Conservation (phyloP, 441 rosid species). For the Viola pubescens region DNA sequence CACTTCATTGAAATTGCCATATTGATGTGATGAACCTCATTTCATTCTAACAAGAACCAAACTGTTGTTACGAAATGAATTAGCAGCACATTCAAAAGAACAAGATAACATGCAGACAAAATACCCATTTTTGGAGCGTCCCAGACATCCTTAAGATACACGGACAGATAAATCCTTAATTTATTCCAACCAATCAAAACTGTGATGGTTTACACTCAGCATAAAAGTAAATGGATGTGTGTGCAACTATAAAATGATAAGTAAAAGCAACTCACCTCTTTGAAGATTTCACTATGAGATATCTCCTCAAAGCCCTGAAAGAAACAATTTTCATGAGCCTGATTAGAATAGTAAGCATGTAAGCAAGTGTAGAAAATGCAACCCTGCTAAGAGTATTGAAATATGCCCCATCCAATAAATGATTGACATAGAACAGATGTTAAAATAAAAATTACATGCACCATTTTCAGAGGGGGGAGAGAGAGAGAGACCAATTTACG, state of each 20-base stretch:
- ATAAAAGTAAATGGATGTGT: not conserved
- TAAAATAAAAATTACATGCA: conserved; percentile 1
- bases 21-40: too few species aligned
- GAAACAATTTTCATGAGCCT: conserved; percentile 13
- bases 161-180: not conserved
- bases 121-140: too few species aligned
- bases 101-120: too few species aligned
- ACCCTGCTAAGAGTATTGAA: not conserved
- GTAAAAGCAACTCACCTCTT: conserved; percentile 50
- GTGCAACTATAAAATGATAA: not conserved
- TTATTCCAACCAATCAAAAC: not conserved
- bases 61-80: too few species aligned
- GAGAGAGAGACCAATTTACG: conserved; percentile 54
- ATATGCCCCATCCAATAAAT: conserved; percentile 7
- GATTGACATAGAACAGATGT: conserved; percentile 1
- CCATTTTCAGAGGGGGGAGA: not conserved
- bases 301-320: conserved; percentile 65
- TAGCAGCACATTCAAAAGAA: too few species aligned
- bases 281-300: conserved; percentile 58
- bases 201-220: not conserved
- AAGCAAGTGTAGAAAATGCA: not conserved
- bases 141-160: too few species aligned
- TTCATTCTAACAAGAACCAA: too few species aligned
- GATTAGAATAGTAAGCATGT: not conserved
- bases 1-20: not conserved